Evolutionary conservation across 495 filamentous ascomycete species (phyloP).

Genomic region (Delitschia confertaspora): DNA sequence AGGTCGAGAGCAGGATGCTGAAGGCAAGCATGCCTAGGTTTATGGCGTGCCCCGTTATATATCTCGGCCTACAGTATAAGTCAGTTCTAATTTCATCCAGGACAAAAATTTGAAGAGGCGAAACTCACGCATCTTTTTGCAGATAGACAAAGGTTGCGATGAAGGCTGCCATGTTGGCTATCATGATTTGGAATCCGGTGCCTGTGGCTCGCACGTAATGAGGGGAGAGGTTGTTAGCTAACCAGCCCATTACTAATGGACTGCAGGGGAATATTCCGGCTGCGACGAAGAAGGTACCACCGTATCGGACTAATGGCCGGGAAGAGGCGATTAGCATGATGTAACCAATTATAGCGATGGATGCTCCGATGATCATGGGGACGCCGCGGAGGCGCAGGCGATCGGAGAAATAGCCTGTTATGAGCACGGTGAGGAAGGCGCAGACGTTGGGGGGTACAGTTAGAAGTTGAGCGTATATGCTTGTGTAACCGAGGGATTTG

Average conservation of each 20-base stretch:
- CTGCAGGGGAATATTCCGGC: slow-evolving; percentile 87
- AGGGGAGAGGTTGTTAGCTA: slow-evolving; percentile 72
- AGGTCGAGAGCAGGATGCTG: slow-evolving; percentile 32
- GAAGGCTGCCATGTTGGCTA: slow-evolving; percentile 45
- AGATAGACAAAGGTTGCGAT: slow-evolving; percentile 46
- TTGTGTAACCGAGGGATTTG: slow-evolving; percentile 57
- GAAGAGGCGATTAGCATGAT: slow-evolving; percentile 60
- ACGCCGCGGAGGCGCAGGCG: slow-evolving; percentile 64
- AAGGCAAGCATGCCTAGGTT: slow-evolving; percentile 39
- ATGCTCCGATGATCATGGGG: slow-evolving; percentile 65
- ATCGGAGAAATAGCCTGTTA: slow-evolving; percentile 69
- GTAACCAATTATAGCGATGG: slow-evolving; percentile 71
- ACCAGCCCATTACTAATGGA: slow-evolving; percentile 80
- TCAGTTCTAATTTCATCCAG: not conserved
- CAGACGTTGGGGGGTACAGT: slow-evolving; percentile 81
- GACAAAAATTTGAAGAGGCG: not conserved
- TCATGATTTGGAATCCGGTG: slow-evolving; percentile 38
- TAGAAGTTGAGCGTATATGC: slow-evolving; percentile 66
- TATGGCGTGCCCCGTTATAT: slow-evolving; percentile 41
- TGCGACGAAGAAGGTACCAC: slow-evolving; percentile 75
- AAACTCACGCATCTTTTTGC: slow-evolving; percentile 37
- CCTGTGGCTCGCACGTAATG: slow-evolving; percentile 45
- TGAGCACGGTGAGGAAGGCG: slow-evolving; percentile 66
- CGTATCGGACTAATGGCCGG: slow-evolving; percentile 59
- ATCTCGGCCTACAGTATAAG: slow-evolving; percentile 33